Percentiles rank a stretch among this genome's conserved stretches.
Conservation (phyloP, 2,329 filamentous ascomycete species). For the Aspergillus sp. region DNA sequence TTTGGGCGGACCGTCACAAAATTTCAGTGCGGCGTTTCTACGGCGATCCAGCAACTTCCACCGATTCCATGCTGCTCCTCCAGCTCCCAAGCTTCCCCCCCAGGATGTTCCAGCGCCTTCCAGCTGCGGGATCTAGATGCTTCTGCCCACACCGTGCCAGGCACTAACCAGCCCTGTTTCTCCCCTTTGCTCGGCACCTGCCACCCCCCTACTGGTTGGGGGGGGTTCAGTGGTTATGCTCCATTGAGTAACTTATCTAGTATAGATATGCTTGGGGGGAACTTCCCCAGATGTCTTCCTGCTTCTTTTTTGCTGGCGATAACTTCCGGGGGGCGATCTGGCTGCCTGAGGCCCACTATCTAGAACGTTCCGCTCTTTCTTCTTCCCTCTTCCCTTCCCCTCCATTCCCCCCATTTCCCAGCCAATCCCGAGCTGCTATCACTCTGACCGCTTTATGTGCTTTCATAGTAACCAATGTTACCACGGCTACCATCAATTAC, state of each 20-base stretch:
- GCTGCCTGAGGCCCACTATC: constrained; percentile 26
- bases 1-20: constrained; percentile 25
- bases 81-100: not conserved
- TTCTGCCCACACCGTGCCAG: not conserved
- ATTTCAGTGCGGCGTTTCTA: constrained; percentile 39
- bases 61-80: constrained; percentile 16
- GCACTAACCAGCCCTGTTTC: not conserved
- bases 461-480: constrained; percentile 3
- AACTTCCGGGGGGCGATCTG: constrained; percentile 1
- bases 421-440: constrained; percentile 14
- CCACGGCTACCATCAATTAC: not conserved
- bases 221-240: not conserved
- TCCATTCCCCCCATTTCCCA: constrained; percentile 1
- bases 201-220: not conserved
- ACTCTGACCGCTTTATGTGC: constrained; percentile 7
- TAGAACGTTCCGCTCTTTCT: constrained; percentile 35
- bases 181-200: not conserved
- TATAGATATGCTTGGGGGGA: too few species aligned
- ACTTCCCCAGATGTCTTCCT: not conserved
- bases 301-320: too few species aligned
- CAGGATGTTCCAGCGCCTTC: constrained; percentile 20
- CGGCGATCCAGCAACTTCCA: constrained; percentile 45
- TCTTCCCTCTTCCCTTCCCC: constrained; percentile 21
- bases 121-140: constrained; percentile 10
- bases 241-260: too few species aligned